phyloP scores from a whole-genome alignment of 306 rosid genomes.

The Hippophae rhamnoides region DNA sequence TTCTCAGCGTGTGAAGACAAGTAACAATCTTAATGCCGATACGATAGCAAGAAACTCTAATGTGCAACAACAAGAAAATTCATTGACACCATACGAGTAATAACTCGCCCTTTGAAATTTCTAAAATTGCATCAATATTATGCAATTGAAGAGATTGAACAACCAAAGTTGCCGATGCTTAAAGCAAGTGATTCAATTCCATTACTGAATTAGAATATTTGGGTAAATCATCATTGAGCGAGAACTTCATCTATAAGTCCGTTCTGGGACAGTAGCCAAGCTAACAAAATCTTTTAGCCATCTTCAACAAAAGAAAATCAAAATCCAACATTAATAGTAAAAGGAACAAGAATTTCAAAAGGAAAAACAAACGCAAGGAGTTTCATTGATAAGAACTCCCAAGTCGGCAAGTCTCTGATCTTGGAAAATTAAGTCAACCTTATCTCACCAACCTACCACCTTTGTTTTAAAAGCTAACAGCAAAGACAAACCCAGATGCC shows the following conservation, averaged over 20 bases:
- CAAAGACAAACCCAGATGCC: constrained; percentile 33
- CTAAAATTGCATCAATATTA: constrained; percentile 6
- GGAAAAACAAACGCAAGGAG: constrained; percentile 15
- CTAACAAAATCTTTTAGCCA: constrained; percentile 19
- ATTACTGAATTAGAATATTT: background rate
- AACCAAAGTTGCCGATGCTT: constrained; percentile 10
- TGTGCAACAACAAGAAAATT: background rate
- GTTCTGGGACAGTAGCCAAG: constrained; percentile 11
- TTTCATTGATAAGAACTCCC: constrained; percentile 10
- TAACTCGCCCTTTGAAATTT: background rate
- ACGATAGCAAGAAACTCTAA: constrained; percentile 11
- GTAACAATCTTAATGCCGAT: constrained; percentile 17
- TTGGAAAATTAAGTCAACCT: constrained; percentile 57
- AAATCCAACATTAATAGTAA: constrained; percentile 6
- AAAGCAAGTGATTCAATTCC: constrained; percentile 17
- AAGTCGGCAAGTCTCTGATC: constrained; percentile 21
- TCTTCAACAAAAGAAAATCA: constrained; percentile 19
- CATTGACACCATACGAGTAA: background rate
- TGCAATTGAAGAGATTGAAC: constrained; percentile 3
- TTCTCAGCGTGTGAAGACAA: constrained; percentile 3
- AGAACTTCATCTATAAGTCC: background rate
- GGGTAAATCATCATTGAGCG: constrained; percentile 10
- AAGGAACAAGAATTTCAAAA: constrained; percentile 15
- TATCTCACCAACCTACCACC: constrained; percentile 76
- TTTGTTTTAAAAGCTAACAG: constrained; percentile 30